Percentiles rank a stretch among this genome's conserved stretches.
phyloP scores from a whole-genome alignment of 192 early-diverging fungal species.

The Backusella psychrophila region DNA sequence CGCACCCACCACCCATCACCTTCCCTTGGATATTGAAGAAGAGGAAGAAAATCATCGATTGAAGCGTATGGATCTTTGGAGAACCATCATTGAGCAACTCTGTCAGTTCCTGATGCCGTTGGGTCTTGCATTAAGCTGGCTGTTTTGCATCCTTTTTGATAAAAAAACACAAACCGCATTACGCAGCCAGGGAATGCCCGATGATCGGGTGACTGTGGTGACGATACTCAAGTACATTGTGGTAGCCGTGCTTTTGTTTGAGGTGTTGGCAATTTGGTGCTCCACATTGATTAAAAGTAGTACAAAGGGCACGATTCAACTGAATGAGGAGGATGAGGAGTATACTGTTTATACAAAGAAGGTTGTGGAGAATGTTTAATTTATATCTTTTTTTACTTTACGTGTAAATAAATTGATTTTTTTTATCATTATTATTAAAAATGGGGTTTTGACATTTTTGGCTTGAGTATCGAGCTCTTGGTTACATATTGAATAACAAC shows the following conservation, averaged over 20 bases:
- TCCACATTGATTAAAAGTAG: not conserved
- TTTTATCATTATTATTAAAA: too few species aligned
- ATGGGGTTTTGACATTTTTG: too few species aligned
- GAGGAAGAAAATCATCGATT: not conserved
- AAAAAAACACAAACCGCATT: constrained; percentile 1
- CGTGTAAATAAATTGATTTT: not conserved
- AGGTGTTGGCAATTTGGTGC: not conserved
- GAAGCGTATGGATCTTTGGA: not conserved
- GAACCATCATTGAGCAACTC: constrained; percentile 13
- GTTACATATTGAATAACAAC: too few species aligned
- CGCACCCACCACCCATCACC: not conserved
- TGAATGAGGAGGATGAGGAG: constrained; percentile 1
- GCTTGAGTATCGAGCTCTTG: too few species aligned
- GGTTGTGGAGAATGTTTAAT: not conserved
- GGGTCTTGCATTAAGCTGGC: constrained; percentile 23
- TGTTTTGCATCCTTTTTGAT: constrained; percentile 27
- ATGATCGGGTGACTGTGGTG: not conserved
- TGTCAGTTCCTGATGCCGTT: constrained; percentile 24
- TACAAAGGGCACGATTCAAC: not conserved
- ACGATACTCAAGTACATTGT: not conserved
- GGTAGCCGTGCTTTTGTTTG: not conserved
- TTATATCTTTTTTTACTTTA: not conserved
- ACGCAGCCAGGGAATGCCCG: not conserved
- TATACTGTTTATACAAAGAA: not conserved
- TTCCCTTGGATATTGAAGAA: not conserved